These are phyloP conservation scores for Phytophthora parvispora DNA, from an alignment of 352 stramenopile species.

Conservation along the genomic window DNA sequence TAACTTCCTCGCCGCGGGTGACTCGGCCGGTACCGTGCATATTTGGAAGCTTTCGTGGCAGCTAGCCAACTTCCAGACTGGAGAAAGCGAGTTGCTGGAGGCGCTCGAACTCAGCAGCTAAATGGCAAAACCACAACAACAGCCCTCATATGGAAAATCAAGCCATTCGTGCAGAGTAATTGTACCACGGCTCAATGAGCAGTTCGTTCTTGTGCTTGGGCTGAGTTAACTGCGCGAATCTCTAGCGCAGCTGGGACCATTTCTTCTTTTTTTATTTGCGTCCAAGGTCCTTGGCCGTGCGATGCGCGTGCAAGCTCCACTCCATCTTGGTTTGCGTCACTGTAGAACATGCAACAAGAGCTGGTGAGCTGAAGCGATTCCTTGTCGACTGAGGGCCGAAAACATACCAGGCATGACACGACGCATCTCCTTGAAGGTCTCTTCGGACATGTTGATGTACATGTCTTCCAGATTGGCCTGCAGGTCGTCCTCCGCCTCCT, in stretches of 20 bases:
- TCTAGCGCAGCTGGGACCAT: not conserved
- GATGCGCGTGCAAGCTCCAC: conserved; percentile 88
- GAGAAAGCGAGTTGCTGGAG: conserved; percentile 71
- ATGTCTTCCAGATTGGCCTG: conserved; percentile 94
- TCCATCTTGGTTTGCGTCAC: conserved; percentile 93
- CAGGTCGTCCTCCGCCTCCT: conserved; percentile 86
- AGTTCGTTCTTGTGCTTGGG: conserved; percentile 13
- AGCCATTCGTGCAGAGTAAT: not conserved
- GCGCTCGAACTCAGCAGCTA: conserved; percentile 35
- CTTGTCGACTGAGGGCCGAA: too few relatives aligned
- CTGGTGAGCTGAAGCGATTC: too few relatives aligned
- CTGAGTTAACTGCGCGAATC: conserved; percentile 5
- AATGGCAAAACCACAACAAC: conserved; percentile 8
- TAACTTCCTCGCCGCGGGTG: conserved; percentile 85
- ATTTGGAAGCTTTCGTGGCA: conserved; percentile 90
- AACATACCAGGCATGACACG: conserved; percentile 92
- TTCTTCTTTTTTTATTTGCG: conserved; percentile 59
- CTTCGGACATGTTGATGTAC: conserved; percentile 96
- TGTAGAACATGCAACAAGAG: conserved; percentile 23
- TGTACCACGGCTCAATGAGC: conserved; percentile 14
- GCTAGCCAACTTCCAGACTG: conserved; percentile 81
- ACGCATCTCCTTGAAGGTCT: conserved; percentile 96
- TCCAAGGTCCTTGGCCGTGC: conserved; percentile 79
- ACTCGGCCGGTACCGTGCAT: conserved; percentile 69
- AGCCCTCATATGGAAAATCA: not conserved